A percentile compares a stretch with the other conserved stretches of the same genome.
phyloP scores from a whole-genome alignment of 163 green algal species.

The Volvox carteri region DNA sequence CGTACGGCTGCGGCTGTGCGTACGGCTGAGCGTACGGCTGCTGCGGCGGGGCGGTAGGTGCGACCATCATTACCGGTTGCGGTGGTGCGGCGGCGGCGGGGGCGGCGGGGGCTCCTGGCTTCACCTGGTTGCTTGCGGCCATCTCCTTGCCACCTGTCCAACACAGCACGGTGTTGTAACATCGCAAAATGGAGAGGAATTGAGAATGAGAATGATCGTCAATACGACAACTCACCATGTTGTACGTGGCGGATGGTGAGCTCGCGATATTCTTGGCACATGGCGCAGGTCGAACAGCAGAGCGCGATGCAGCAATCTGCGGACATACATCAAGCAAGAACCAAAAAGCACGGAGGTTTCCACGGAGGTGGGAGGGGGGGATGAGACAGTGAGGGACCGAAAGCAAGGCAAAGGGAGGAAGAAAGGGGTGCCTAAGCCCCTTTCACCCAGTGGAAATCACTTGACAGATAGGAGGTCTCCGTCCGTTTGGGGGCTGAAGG shows the following conservation, averaged over 20 bases:
- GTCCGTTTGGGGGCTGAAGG: too few relatives aligned
- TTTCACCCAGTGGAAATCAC: neutral
- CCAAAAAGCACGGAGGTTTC: neutral
- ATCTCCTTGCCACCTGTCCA: neutral
- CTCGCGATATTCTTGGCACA: conserved; percentile 44
- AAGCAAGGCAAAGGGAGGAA: neutral
- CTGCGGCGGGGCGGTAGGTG: neutral
- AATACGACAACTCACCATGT: neutral
- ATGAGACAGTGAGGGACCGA: neutral
- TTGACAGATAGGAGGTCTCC: neutral
- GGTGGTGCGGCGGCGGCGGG: neutral
- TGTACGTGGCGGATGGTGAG: conserved; percentile 20
- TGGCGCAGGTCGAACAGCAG: conserved; percentile 5
- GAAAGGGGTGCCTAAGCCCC: neutral
- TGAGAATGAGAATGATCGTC: neutral
- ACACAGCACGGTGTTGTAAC: neutral
- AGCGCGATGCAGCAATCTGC: conserved; percentile 20
- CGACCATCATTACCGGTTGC: neutral
- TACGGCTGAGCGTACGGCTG: neutral
- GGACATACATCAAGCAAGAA: neutral
- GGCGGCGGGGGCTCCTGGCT: neutral
- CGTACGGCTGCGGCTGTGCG: conserved; percentile 11
- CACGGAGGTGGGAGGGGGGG: neutral
- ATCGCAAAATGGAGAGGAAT: neutral
- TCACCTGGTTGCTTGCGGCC: neutral